These are phyloP conservation scores for Raffaelea deltoideospora DNA, from an alignment of 2,329 filamentous ascomycete species.

Conservation along the genomic window DNA sequence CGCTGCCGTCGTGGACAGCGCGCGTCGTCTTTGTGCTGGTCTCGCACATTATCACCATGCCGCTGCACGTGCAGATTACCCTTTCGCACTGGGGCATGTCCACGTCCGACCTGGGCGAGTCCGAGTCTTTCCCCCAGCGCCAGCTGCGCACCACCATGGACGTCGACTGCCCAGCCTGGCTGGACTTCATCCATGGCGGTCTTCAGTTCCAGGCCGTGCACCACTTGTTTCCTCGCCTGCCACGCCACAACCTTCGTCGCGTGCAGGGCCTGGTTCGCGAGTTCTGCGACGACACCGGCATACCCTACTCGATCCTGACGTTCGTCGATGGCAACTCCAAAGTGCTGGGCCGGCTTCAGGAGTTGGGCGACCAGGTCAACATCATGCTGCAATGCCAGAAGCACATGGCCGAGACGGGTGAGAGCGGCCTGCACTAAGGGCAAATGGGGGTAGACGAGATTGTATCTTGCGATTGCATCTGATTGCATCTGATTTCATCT, in stretches of 20 bases:
- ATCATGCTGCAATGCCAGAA: constrained; percentile 43
- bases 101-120: constrained; percentile 45
- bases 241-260: constrained; percentile 49
- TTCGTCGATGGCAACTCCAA: constrained; percentile 49
- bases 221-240: constrained; percentile 53
- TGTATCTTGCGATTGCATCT: too few species aligned
- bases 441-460: too few species aligned
- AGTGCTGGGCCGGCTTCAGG: constrained; percentile 30
- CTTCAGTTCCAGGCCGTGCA: constrained; percentile 61
- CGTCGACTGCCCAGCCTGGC: constrained; percentile 55
- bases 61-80: constrained; percentile 57
- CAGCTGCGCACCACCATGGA: constrained; percentile 62
- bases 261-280: constrained; percentile 44
- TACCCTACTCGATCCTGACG: constrained; percentile 45
- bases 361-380: constrained; percentile 45
- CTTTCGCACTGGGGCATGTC: constrained; percentile 61
- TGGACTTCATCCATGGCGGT: constrained; percentile 58
- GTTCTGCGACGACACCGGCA: constrained; percentile 48
- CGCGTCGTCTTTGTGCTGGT: constrained; percentile 48
- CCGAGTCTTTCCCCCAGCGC: constrained; percentile 53
- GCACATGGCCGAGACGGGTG: constrained; percentile 31
- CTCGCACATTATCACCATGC: constrained; percentile 50
- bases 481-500: too few species aligned
- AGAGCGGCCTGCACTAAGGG: constrained; percentile 24
- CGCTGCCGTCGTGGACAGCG: constrained; percentile 39